Base-by-base conservation (phyloP, 78 protist species). In the Dictyostelium capitatum region DNA sequence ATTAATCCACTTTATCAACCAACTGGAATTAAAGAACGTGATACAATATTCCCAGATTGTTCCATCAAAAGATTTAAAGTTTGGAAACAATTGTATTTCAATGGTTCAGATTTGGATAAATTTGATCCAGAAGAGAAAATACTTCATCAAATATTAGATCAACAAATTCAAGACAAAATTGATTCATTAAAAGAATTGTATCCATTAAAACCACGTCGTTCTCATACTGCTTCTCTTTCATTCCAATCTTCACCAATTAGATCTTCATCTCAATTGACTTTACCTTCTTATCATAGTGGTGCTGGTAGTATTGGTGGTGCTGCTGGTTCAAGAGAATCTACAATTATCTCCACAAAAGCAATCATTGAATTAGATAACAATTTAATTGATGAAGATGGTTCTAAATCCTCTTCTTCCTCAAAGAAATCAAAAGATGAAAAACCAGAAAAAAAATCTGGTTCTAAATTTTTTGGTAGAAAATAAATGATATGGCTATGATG, bases 171-270 rank as follows among this genome's bases (percentile, higher is more conserved):
- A 20, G 93, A 87, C 10, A 25, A 69, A 25, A 57, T 73, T 6
- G 83, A 80, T 5, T 48, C 48, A 17, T 64, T 87, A 17, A 37
- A 14, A 50, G 32, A 28, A 17, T 23, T 47, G 11, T 20, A 50
- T 23, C 93, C 93, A 20, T 47, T 87, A 8, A 51, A 57, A 17
- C 78, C 78, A 20, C 46, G 64, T 43, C 57, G 93, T n/a, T 23
- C 74, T 23, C 93, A 77, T 32, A 87, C 93, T 53, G 84, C 93
- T 4, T 87, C 93, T 25, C 15, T 87, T 4, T 87, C 93, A 6
- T 32, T 84, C n/a, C 30, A 28, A 75, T n/a, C 23, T 8, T 28
- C 65, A 6, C 79, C 79, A 37, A 73, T 47, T 46, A 73, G 56
- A 73, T 73, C 79, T 10, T 67, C 75, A 12, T 67, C 75, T 15